A percentile compares a stretch with the other conserved stretches of the same genome.
Conservation (phyloP, 176 grass and related monocot genomes). For the Oryza longistaminata region DNA sequence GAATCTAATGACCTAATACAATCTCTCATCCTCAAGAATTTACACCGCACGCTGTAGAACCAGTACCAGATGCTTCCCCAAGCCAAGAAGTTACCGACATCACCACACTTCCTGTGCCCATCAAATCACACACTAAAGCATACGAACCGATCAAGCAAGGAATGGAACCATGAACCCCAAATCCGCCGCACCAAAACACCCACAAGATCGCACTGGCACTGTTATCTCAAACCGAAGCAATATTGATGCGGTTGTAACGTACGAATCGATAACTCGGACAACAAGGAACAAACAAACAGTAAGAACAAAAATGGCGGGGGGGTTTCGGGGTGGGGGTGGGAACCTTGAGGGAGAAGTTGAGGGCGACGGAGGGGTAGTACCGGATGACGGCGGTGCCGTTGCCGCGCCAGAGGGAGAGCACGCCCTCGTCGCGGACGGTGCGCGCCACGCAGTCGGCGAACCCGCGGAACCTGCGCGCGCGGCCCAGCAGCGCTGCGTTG, state of each 20-base stretch:
- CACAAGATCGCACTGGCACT: background rate
- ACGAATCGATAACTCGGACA: background rate
- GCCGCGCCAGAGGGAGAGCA: conserved; percentile 93
- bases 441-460: conserved; percentile 88
- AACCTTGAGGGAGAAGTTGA: conserved; percentile 99
- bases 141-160: background rate
- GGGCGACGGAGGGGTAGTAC: conserved; percentile 97
- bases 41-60: background rate
- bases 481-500: conserved; percentile 80
- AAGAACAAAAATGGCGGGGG: background rate
- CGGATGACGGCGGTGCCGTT: conserved; percentile 94
- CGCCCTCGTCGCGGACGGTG: conserved; percentile 84
- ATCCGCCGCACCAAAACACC: background rate
- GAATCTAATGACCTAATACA: conserved; percentile 12
- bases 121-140: background rate
- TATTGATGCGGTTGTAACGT: conserved; percentile 19
- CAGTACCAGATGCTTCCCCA: conserved; percentile 7
- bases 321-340: background rate
- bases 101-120: background rate
- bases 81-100: conserved; percentile 8
- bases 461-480: conserved; percentile 66
- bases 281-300: background rate
- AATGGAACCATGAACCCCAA: background rate
- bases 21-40: conserved; percentile 5
- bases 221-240: background rate